Evolutionary conservation across 2,329 filamentous ascomycete genomes (phyloP), one percentile per base, ranked within the genome.

Genomic region (Aureobasidium lini): DNA sequence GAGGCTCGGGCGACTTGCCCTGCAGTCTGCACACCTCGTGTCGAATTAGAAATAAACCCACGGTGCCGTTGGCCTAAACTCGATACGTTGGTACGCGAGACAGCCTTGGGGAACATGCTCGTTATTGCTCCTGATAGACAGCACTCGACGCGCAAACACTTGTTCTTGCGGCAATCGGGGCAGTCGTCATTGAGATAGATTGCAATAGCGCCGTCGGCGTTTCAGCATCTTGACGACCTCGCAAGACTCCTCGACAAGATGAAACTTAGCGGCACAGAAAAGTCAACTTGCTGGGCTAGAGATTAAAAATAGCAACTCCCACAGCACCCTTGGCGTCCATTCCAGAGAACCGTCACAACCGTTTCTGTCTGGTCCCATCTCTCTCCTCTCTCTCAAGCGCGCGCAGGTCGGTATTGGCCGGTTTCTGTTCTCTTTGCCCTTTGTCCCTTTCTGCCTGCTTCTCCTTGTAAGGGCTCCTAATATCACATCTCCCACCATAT

Each of bases 301-400:
- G 18, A 28, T 23, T 52, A 52, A 52, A 52, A 52, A 52, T 52
- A 52, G 48, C 48, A 52, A 13, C 34, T 9, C 34, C 34, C 34
- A 36, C 34, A n/a, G 42, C 8, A 28, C 40, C 52, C 52, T 56
- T 44, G 52, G 52, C 52, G 40, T 37, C 52, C 39, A 53, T 53
- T 53, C 49, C 49, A 53, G 36, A 29, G 36, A 31, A 31, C 37
- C 49, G 47, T 50, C 34, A 42, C 31, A 53, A 46, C 52, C 52
- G 52, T 56, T 56, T 56, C 29, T 54, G 50, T 47, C 44, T 54
- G 49, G 49, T 18, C 13, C 50, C 50, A 54, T 56, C 52, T 56
- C 31, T 34, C 52, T 56, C 52, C 23, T 32, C 52, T 46, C 42
- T 50, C n/a, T 37, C 52, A 56, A 37, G 32, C 52, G 52, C 52